Conservation (phyloP, 352 stramenopile genomes). For the Phytophthora fragariaefolia region DNA sequence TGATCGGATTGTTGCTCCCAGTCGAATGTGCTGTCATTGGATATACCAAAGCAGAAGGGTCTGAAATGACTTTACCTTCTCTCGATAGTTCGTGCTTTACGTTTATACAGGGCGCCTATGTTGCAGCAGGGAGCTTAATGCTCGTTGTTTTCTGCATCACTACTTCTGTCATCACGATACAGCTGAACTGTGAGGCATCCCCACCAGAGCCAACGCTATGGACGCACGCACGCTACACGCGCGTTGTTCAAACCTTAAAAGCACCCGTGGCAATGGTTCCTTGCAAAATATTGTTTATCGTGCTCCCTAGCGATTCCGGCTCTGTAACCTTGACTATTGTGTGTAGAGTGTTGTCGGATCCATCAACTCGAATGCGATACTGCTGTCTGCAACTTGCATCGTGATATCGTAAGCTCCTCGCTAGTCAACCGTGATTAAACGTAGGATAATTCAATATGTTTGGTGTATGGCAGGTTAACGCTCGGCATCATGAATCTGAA, state of each 20-base stretch:
- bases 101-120: slow-evolving; percentile 37
- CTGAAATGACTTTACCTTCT: slow-evolving; percentile 25
- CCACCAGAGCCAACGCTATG: slow-evolving; percentile 57
- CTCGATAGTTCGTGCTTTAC: slow-evolving; percentile 50
- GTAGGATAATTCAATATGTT: background rate
- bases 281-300: too few species aligned
- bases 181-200: slow-evolving; percentile 70
- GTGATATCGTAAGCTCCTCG: slow-evolving; percentile 38
- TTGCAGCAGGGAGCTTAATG: slow-evolving; percentile 29
- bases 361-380: slow-evolving; percentile 43
- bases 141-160: slow-evolving; percentile 43
- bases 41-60: slow-evolving; percentile 32
- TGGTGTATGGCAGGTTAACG: slow-evolving; percentile 32
- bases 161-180: slow-evolving; percentile 46
- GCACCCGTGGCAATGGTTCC: slow-evolving; percentile 57
- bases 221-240: slow-evolving; percentile 62
- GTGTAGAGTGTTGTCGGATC: slow-evolving; percentile 47
- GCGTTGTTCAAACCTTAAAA: slow-evolving; percentile 44
- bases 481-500: slow-evolving; percentile 45
- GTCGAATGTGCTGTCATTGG: slow-evolving; percentile 64
- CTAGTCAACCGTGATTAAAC: background rate
- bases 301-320: too few species aligned
- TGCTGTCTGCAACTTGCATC: slow-evolving; percentile 40
- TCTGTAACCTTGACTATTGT: background rate
- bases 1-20: slow-evolving; percentile 62